phyloP scores from a whole-genome alignment of 2,329 filamentous ascomycete species.

The Colletotrichum sidae region DNA sequence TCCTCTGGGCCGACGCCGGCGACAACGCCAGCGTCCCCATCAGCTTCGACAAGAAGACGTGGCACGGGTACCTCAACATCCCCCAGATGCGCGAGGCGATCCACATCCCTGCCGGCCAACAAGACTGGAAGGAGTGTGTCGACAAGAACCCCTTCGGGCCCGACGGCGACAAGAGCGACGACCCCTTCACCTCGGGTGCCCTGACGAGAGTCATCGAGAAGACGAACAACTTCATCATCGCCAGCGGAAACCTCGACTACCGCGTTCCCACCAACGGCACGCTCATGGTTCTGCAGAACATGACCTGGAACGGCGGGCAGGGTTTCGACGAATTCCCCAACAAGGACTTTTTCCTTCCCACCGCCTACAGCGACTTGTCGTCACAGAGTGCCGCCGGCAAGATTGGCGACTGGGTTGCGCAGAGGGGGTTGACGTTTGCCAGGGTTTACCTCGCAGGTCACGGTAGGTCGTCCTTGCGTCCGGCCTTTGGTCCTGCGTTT shows the following conservation, averaged over 20 bases:
- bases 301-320: slow-evolving; percentile 80
- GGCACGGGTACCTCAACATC: slow-evolving; percentile 75
- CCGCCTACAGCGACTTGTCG: slow-evolving; percentile 11
- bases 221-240: slow-evolving; percentile 79
- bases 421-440: slow-evolving; percentile 22
- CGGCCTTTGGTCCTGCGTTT: no score
- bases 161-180: slow-evolving; percentile 58
- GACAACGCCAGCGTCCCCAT: slow-evolving; percentile 47
- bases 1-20: slow-evolving; percentile 72
- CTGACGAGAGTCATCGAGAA: slow-evolving; percentile 79
- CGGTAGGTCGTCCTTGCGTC: background rate
- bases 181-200: slow-evolving; percentile 58
- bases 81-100: slow-evolving; percentile 77
- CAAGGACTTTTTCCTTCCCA: slow-evolving; percentile 76
- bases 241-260: slow-evolving; percentile 77
- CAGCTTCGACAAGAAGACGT: slow-evolving; percentile 71
- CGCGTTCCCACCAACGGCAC: slow-evolving; percentile 77
- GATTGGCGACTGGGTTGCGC: slow-evolving; percentile 25
- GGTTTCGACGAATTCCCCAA: slow-evolving; percentile 74
- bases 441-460: slow-evolving; percentile 18
- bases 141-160: slow-evolving; percentile 50
- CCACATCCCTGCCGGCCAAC: slow-evolving; percentile 64
- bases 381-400: slow-evolving; percentile 27
- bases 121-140: slow-evolving; percentile 56
- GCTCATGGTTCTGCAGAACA: slow-evolving; percentile 80